Evolutionary conservation across 73 alveolate genomes (phyloP).

Genomic region (Paramecium biaurelia): DNA sequence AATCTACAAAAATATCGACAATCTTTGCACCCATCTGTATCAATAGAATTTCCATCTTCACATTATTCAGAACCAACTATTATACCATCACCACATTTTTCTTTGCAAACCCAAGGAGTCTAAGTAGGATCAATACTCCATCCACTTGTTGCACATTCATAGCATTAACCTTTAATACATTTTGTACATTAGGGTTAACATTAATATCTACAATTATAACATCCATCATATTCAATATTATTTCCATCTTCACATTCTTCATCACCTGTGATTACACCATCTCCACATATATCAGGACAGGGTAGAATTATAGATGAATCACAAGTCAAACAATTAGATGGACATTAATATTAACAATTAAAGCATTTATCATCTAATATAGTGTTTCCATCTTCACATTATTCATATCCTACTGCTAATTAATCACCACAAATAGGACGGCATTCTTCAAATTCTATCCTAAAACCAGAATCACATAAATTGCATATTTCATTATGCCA

Average conservation of each 20-base stretch:
- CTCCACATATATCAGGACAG: neutral
- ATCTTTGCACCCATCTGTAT: neutral
- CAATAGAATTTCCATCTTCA: conserved; percentile 24
- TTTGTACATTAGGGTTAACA: neutral
- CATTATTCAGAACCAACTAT: neutral
- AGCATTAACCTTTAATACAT: neutral
- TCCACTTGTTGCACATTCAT: neutral
- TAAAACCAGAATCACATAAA: neutral
- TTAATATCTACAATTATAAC: neutral
- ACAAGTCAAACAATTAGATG: neutral
- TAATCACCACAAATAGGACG: neutral
- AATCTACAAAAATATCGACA: neutral
- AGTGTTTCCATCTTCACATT: neutral
- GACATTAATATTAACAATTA: neutral
- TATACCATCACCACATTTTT: neutral
- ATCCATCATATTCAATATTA: neutral
- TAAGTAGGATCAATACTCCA: neutral
- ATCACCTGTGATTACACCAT: neutral
- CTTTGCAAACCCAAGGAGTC: neutral
- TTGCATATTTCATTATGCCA: neutral
- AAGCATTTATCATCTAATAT: neutral
- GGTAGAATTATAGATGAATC: neutral
- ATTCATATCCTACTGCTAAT: neutral
- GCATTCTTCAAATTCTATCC: neutral
- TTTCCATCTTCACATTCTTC: neutral